Evolutionary conservation across 139 green algal species (phyloP).

Genomic region (Chlorella sp.): DNA sequence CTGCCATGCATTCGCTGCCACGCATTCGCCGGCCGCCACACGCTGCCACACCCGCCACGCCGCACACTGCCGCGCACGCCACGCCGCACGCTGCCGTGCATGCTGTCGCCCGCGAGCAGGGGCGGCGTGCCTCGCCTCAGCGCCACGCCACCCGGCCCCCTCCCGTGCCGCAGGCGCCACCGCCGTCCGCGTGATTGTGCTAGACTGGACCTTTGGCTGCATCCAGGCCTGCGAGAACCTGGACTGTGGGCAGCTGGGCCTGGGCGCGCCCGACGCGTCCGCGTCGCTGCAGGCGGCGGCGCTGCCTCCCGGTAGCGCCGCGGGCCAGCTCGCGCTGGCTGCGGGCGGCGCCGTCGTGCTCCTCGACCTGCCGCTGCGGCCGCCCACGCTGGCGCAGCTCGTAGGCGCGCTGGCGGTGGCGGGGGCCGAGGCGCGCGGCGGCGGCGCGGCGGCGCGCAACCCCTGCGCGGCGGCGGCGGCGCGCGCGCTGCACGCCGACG

Average conservation of each 20-base stretch:
- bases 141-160: no score
- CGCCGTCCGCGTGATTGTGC: conserved; percentile 16
- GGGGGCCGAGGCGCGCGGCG: neutral
- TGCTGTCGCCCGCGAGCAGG: no score
- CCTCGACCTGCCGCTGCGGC: conserved; percentile 2
- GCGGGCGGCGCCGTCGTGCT: conserved; percentile 14
- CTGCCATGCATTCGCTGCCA: neutral
- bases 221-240: conserved; percentile 18
- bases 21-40: no score
- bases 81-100: no score
- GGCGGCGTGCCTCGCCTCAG: no score
- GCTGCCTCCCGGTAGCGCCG: no score
- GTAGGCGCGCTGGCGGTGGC: conserved; percentile 14
- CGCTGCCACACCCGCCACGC: no score
- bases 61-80: no score
- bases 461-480: conserved; percentile 7
- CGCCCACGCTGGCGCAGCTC: conserved; percentile 30
- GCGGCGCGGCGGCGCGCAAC: neutral
- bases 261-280: neutral
- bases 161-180: conserved; percentile 19
- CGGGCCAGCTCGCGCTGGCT: no score
- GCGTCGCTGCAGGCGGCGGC: conserved; percentile 12
- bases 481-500: conserved; percentile 16
- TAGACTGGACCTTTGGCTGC: conserved; percentile 6
- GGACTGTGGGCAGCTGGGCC: neutral